Base-by-base conservation (phyloP, 192 early-diverging fungal genomes). In the Lobosporangium transversale region DNA sequence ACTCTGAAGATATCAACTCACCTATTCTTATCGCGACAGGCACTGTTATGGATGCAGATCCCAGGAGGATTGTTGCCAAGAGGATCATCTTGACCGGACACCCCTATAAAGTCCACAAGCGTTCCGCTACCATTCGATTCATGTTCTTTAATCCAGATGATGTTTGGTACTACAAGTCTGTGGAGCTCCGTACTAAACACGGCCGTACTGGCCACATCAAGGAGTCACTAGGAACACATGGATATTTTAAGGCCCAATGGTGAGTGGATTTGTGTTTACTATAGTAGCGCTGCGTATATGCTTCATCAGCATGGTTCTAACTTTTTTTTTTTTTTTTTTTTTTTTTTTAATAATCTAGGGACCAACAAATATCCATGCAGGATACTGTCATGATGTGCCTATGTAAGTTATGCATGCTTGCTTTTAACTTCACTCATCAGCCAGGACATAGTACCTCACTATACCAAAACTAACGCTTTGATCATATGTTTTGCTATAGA, bases 61-160 rank as follows among this genome's bases (percentile, higher is more conserved):
- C 91, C 50, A 79, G 89, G 58, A 90, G 97, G 26, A 95, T 99
- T 71, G 83, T 97, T 57, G 94, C 96, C 70, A 99, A 98, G 81
- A 92, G 96, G 40, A 90, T 98, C 31, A 86, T 97, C 42, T 88
- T 99, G 35, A 97, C 95, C 1, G 97, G 96, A 42, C 91, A 97
- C 67, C 95, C 96, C 29, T 98, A 87, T 89, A 97, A 97, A 81
- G 87, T 97, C 62, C 89, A 98, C 86, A 95, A 93, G 80, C 90
- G 93, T 29, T 87, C 90, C 32, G 95, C 94, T 10, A 96, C 98
- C 12, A 87, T 98, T 53, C 92, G 97, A 49, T 96, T 88, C 82
- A 98, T 98, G 97, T 97, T 98, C 87, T 97, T 95, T 80, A 93
- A 92, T 76, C 87, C 94, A 21, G 92, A 95, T 20, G 97, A 99